Conservation (phyloP, 495 filamentous ascomycete genomes). For the Aspergillus cavernicola region DNA sequence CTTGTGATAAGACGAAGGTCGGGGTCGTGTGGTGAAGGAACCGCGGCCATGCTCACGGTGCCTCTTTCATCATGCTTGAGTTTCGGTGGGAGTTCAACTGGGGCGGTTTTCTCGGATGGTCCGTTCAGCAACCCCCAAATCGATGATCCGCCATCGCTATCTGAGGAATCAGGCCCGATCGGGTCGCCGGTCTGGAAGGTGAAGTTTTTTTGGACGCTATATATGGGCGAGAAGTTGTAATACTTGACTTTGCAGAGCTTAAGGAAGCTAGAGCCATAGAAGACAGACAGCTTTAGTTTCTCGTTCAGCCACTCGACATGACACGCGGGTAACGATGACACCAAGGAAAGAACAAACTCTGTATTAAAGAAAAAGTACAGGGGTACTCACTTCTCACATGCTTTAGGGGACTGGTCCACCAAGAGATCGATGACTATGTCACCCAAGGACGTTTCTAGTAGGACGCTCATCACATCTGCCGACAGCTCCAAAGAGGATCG, state of each 20-base stretch:
- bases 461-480: conserved; percentile 60
- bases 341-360: conserved; percentile 7
- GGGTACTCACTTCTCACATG: conserved; percentile 80
- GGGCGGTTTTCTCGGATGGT: conserved; percentile 70
- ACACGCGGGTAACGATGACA: conserved; percentile 12
- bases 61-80: conserved; percentile 81
- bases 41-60: conserved; percentile 93
- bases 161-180: conserved; percentile 72
- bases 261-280: conserved; percentile 65
- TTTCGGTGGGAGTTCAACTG: conserved; percentile 76
- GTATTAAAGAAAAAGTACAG: conserved; percentile 3
- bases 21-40: conserved; percentile 67
- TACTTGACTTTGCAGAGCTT: conserved; percentile 98
- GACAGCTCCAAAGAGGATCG: conserved; percentile 20
- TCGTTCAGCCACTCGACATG: conserved; percentile 36
- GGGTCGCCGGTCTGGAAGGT: conserved; percentile 95
- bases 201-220: conserved; percentile 85
- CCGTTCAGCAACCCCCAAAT: conserved; percentile 85
- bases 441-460: conserved; percentile 86
- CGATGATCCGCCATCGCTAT: conserved; percentile 85
- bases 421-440: conserved; percentile 92
- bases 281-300: conserved; percentile 48
- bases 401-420: conserved; percentile 78
- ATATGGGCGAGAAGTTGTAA: conserved; percentile 91
- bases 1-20: conserved; percentile 78